phyloP scores from a whole-genome alignment of 345 rosid species.

The Salix purpurea region DNA sequence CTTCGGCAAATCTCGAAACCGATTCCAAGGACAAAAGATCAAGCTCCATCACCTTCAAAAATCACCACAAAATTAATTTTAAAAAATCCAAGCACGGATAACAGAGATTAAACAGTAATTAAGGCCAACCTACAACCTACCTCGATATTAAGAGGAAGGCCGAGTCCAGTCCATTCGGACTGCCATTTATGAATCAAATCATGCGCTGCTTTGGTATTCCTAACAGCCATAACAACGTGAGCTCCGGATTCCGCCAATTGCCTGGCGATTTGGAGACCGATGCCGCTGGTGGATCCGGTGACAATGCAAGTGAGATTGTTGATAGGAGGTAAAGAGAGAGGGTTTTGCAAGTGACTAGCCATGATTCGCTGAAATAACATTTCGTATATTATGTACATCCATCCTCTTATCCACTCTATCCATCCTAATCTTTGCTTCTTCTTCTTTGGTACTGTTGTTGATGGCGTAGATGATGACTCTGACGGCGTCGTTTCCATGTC shows the following conservation, averaged over 20 bases:
- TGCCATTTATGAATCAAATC: constrained; percentile 82
- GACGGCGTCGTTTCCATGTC: constrained; percentile 1
- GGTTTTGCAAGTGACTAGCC: constrained; percentile 75
- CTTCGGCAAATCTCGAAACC: constrained; percentile 57
- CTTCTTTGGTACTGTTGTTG: constrained; percentile 14
- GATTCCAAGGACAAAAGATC: constrained; percentile 91
- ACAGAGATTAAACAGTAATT: not conserved
- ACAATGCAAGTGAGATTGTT: constrained; percentile 75
- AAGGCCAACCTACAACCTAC: constrained; percentile 13
- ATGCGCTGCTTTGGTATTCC: constrained; percentile 68
- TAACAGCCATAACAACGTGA: constrained; percentile 94
- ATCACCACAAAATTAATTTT: not conserved
- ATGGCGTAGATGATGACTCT: not conserved
- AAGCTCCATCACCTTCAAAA: constrained; percentile 76
- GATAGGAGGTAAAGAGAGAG: constrained; percentile 75
- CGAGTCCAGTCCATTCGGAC: constrained; percentile 60
- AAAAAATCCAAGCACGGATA: not conserved
- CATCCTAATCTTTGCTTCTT: constrained; percentile 72
- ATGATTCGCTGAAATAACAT: constrained; percentile 79
- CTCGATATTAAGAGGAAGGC: constrained; percentile 80
- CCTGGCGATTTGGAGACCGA: constrained; percentile 86
- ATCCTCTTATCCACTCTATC: constrained; percentile 94
- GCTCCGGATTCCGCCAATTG: constrained; percentile 97
- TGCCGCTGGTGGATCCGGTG: constrained; percentile 97
- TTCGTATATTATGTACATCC: constrained; percentile 64